Evolutionary conservation across 2,329 filamentous ascomycete genomes (phyloP).

Genomic region (Colletotrichum somersetense): DNA sequence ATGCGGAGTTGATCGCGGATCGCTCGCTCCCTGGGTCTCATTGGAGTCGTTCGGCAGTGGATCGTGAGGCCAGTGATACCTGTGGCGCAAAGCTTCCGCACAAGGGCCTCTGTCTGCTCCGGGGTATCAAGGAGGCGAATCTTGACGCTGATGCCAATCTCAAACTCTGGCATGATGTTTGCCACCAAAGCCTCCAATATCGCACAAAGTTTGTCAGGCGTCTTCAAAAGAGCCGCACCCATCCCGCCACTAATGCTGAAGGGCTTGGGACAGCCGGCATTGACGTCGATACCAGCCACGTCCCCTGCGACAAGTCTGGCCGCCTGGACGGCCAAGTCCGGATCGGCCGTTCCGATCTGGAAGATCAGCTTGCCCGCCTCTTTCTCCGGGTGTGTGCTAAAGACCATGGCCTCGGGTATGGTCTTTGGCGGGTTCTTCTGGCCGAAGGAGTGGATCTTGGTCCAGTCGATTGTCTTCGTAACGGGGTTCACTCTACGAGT

Average conservation of each 20-base stretch:
- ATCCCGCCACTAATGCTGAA: conserved; percentile 95
- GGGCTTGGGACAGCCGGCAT: conserved; percentile 97
- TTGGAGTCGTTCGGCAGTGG: conserved; percentile 95
- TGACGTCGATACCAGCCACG: conserved; percentile 95
- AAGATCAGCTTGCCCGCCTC: conserved; percentile 86
- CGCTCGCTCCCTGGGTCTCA: conserved; percentile 90
- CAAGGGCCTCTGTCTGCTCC: conserved; percentile 81
- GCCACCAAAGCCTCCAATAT: conserved; percentile 88
- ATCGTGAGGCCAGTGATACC: conserved; percentile 94
- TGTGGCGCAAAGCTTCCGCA: conserved; percentile 82
- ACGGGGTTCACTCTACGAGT: conserved; percentile 80
- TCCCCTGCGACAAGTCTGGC: conserved; percentile 87
- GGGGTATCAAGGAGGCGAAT: conserved; percentile 87
- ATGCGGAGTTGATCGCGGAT: conserved; percentile 88
- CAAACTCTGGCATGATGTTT: conserved; percentile 80
- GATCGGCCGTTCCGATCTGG: conserved; percentile 90
- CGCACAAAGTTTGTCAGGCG: conserved; percentile 83
- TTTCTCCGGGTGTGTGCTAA: conserved; percentile 81
- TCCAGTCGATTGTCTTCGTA: conserved; percentile 88
- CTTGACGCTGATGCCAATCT: conserved; percentile 97
- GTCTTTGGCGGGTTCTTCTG: conserved; percentile 68
- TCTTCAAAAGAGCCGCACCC: conserved; percentile 90
- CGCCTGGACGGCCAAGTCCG: conserved; percentile 84
- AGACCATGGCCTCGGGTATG: conserved; percentile 78
- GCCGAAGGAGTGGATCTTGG: conserved; percentile 79